A percentile compares a stretch with the other conserved stretches of the same genome.
Conservation (phyloP, 306 rosid genomes). For the Begonia loranthoides region DNA sequence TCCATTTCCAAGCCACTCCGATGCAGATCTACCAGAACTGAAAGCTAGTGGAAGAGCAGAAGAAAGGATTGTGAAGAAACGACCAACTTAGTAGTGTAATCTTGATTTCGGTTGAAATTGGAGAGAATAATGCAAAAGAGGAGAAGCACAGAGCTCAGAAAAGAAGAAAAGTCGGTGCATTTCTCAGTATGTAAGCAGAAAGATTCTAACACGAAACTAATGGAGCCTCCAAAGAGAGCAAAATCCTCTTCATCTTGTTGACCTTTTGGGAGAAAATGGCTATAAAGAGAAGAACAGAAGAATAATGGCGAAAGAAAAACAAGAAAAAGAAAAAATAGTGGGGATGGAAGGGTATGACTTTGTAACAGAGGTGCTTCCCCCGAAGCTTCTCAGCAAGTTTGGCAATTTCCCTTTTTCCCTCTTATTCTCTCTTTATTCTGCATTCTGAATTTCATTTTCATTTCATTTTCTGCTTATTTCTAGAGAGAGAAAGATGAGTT, state of each 20-base stretch:
- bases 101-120: too few relatives aligned
- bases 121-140: too few relatives aligned
- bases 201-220: neutral
- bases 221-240: neutral
- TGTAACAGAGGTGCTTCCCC: neutral
- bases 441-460: neutral
- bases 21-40: too few relatives aligned
- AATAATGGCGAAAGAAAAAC: neutral
- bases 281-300: neutral
- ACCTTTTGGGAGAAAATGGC: neutral
- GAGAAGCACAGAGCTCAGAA: too few relatives aligned
- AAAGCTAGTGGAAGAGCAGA: too few relatives aligned
- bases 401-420: neutral
- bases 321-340: neutral
- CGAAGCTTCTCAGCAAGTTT: neutral
- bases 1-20: too few relatives aligned
- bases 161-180: neutral
- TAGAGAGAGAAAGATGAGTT: conserved; percentile 4
- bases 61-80: too few relatives aligned
- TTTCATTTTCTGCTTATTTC: neutral
- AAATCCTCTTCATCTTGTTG: neutral
- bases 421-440: too few relatives aligned
- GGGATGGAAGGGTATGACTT: conserved; percentile 1
- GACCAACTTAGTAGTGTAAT: too few relatives aligned
- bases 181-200: neutral